Evolutionary conservation across 2,329 filamentous ascomycete genomes (phyloP).

Genomic region (Phaeomoniella chlamydospora): DNA sequence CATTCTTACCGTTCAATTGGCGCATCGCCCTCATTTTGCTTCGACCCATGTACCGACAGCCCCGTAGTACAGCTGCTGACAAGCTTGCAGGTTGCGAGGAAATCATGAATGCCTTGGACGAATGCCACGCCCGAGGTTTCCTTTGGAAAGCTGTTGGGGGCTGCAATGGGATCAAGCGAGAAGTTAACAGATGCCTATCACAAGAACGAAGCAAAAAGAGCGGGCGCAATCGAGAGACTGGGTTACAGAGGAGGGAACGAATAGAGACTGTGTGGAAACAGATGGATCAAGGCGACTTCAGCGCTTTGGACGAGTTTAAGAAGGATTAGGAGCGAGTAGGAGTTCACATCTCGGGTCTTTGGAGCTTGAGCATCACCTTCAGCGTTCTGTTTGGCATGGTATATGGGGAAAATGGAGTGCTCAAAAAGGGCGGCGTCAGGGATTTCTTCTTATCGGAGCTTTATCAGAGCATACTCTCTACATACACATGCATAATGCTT

Average conservation of each 20-base stretch:
- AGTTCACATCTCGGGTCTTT: too few relatives aligned
- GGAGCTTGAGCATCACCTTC: too few relatives aligned
- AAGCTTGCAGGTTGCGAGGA: conserved; percentile 69
- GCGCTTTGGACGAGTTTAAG: conserved; percentile 39
- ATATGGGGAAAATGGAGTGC: too few relatives aligned
- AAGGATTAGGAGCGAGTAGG: conserved; percentile 12
- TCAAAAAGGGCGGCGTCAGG: too few relatives aligned
- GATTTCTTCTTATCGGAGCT: too few relatives aligned
- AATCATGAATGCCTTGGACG: conserved; percentile 83
- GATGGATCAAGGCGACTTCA: conserved; percentile 39
- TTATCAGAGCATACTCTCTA: too few relatives aligned
- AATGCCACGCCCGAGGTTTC: conserved; percentile 88
- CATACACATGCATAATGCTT: too few relatives aligned
- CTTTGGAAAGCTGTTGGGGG: conserved; percentile 79
- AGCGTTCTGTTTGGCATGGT: too few relatives aligned
- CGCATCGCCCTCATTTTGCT: background rate
- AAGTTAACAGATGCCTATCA: conserved; percentile 74
- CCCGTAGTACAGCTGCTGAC: background rate
- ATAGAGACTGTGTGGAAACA: conserved; percentile 69
- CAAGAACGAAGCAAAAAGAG: conserved; percentile 68
- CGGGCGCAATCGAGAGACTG: conserved; percentile 56
- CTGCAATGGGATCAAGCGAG: conserved; percentile 74
- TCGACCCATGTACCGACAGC: background rate
- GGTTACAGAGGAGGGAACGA: conserved; percentile 55
- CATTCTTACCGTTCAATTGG: background rate